Percentiles rank a stretch among this genome's conserved stretches.
phyloP scores from a whole-genome alignment of 768 basidiomycete genomes.

The Vararia minispora region DNA sequence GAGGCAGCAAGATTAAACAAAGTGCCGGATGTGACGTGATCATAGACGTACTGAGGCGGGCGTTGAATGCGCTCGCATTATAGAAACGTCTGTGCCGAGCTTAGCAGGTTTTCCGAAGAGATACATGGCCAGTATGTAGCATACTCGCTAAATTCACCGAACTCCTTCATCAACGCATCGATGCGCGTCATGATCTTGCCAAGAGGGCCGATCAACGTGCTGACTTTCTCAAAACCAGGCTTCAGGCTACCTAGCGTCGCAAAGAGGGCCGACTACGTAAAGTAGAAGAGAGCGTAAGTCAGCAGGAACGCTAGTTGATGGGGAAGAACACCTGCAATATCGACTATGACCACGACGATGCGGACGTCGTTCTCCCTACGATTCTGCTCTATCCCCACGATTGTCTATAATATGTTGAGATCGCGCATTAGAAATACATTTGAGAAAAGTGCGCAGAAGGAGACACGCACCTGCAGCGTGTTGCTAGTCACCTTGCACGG shows the following conservation, averaged over 20 bases:
- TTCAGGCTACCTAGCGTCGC: constrained; percentile 5
- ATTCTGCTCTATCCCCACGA: constrained; percentile 6
- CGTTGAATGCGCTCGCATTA: constrained; percentile 5
- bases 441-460: background rate
- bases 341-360: constrained; percentile 4
- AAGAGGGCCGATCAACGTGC: constrained; percentile 5
- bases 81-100: constrained; percentile 3
- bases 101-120: background rate
- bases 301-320: no score
- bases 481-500: constrained; percentile 5
- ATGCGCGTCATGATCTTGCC: constrained; percentile 1
- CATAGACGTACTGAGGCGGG: constrained; percentile 7
- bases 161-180: constrained; percentile 6
- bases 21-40: no score
- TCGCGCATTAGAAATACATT: no score
- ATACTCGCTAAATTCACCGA: constrained; percentile 9
- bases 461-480: constrained; percentile 1
- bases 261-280: constrained; percentile 3
- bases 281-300: background rate
- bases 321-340: background rate
- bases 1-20: no score
- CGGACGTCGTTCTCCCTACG: constrained; percentile 9
- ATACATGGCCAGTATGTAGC: background rate
- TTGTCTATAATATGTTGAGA: background rate
- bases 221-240: constrained; percentile 4